A percentile compares a stretch with the other conserved stretches of the same genome.
phyloP scores from a whole-genome alignment of 2,329 filamentous ascomycete species.

The Diaporthe vexans region DNA sequence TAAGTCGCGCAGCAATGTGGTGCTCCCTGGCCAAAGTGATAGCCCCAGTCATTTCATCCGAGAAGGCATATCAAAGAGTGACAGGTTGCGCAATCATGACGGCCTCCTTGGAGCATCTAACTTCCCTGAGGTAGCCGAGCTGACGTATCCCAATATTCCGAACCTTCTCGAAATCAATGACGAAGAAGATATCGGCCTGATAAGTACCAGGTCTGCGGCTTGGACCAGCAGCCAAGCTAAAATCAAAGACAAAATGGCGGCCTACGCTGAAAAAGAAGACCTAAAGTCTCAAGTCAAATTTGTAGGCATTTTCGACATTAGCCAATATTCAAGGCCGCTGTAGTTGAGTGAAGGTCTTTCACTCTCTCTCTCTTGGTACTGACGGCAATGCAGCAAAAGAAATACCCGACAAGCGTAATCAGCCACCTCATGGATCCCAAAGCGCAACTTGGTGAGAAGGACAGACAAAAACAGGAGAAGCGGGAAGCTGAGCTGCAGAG shows the following conservation, averaged over 20 bases:
- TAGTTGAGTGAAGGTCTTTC: not conserved
- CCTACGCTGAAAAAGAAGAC: not conserved
- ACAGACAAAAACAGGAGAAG: not conserved
- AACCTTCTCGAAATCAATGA: not conserved
- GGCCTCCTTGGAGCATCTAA: not conserved
- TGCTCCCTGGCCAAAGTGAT: not conserved
- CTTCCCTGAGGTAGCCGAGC: not conserved
- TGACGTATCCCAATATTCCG: not conserved
- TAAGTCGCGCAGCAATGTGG: not conserved
- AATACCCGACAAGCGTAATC: not conserved
- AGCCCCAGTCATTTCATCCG: constrained; percentile 5
- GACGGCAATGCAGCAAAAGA: not conserved
- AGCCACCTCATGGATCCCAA: not conserved
- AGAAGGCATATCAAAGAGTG: not conserved
- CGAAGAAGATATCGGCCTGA: not conserved
- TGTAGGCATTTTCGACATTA: not conserved
- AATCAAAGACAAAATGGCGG: too few species aligned
- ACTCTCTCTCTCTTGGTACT: too few species aligned
- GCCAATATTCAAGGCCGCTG: not conserved
- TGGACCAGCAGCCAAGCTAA: not conserved
- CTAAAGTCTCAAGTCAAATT: not conserved
- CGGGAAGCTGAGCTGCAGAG: not conserved
- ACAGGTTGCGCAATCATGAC: not conserved
- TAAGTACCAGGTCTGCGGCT: not conserved
- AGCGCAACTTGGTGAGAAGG: not conserved